Evolutionary conservation across 495 filamentous ascomycete genomes (phyloP).

Genomic region (Bombardia bombarda): DNA sequence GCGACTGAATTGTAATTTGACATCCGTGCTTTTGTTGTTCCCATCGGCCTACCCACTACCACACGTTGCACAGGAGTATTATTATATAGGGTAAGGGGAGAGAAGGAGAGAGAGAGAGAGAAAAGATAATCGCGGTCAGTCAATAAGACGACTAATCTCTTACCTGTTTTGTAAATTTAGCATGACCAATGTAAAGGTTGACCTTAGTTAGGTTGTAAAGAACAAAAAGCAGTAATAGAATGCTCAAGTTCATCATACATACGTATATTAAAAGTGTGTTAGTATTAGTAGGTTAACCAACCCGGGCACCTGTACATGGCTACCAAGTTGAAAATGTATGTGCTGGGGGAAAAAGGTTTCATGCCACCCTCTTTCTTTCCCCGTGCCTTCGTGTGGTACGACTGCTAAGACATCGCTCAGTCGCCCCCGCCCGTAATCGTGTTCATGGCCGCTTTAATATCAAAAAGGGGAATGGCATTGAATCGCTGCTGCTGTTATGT

Average conservation of each 20-base stretch:
- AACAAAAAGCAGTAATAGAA: background rate
- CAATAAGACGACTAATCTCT: too few species aligned
- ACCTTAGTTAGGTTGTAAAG: background rate
- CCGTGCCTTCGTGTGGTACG: too few species aligned
- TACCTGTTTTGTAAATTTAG: background rate
- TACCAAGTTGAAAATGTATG: background rate
- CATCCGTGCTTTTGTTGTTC: constrained; percentile 83
- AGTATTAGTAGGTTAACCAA: too few species aligned
- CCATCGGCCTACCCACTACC: too few species aligned
- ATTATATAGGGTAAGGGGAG: background rate
- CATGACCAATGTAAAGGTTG: background rate
- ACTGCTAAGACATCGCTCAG: background rate
- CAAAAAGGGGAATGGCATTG: background rate
- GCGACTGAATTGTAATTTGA: constrained; percentile 91
- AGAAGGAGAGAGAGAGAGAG: background rate
- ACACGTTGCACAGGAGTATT: too few species aligned
- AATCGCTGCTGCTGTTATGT: too few species aligned
- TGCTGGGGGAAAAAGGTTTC: background rate
- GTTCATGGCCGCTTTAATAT: background rate
- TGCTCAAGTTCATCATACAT: background rate
- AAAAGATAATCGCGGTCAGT: background rate
- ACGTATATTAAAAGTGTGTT: constrained; percentile 4
- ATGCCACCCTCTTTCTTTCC: too few species aligned
- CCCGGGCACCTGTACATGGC: background rate
- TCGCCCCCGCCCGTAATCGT: background rate